Percentiles rank a stretch among this genome's conserved stretches.
Conservation (phyloP, 495 filamentous ascomycete genomes). For the Xylaria sp. region DNA sequence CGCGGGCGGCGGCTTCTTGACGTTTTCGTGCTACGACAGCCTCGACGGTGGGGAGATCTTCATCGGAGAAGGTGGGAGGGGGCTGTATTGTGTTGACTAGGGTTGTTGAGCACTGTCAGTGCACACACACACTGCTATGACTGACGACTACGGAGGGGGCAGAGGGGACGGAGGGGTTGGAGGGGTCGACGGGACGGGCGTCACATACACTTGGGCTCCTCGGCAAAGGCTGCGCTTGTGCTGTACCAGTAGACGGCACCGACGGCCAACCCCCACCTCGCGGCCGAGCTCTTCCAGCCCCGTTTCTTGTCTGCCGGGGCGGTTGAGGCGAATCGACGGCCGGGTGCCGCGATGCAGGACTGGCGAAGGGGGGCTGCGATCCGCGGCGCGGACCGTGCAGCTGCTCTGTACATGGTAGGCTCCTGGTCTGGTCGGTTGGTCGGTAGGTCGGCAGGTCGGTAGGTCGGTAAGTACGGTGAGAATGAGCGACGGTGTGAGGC, state of each 20-base stretch:
- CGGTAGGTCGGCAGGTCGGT: too few relatives aligned
- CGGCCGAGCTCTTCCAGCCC: constrained; percentile 80
- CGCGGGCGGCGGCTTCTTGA: constrained; percentile 43
- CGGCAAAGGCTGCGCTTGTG: constrained; percentile 84
- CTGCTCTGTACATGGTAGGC: constrained; percentile 66
- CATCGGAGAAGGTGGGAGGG: constrained; percentile 51
- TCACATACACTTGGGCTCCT: constrained; percentile 76
- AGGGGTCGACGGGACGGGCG: neutral
- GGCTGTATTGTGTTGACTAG: constrained; percentile 45
- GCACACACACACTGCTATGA: too few relatives aligned
- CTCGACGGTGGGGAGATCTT: constrained; percentile 57
- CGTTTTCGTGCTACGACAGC: constrained; percentile 60
- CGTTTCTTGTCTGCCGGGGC: constrained; percentile 67
- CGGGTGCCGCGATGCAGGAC: constrained; percentile 34
- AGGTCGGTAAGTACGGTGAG: too few relatives aligned
- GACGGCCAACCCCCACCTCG: constrained; percentile 76
- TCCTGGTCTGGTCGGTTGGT: too few relatives aligned
- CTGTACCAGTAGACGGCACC: constrained; percentile 92
- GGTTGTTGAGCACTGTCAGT: constrained; percentile 19
- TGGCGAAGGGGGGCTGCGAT: constrained; percentile 50
- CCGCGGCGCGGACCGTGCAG: constrained; percentile 62
- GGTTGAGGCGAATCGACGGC: constrained; percentile 75
- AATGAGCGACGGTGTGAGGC: neutral
- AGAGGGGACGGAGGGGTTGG: neutral
- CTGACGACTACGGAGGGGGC: too few relatives aligned